A percentile compares a stretch with the other conserved stretches of the same genome.
Conservation (phyloP, 768 basidiomycete genomes). For the Boletus insuetus region DNA sequence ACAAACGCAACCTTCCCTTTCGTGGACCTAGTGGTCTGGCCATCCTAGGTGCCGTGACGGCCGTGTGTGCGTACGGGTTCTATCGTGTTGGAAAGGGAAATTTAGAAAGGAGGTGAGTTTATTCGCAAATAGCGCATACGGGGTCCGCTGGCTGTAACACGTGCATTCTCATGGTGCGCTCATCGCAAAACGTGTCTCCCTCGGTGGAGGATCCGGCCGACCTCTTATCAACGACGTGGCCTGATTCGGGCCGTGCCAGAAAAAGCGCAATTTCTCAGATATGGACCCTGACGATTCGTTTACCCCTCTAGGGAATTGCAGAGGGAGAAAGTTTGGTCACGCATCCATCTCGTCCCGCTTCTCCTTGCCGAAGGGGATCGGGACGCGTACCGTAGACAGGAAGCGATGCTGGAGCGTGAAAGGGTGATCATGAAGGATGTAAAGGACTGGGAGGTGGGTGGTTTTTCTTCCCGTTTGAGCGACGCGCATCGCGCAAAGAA, state of each 20-base stretch:
- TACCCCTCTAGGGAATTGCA: slow-evolving; percentile 75
- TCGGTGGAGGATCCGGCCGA: slow-evolving; percentile 47
- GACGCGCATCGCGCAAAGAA: slow-evolving; percentile 20
- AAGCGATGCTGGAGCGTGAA: slow-evolving; percentile 77
- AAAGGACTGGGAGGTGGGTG: slow-evolving; percentile 87
- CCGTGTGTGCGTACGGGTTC: slow-evolving; percentile 87
- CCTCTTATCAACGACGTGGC: slow-evolving; percentile 42
- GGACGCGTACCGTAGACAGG: slow-evolving; percentile 76
- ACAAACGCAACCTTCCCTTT: slow-evolving; percentile 93
- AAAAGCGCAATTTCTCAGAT: slow-evolving; percentile 41
- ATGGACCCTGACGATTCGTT: slow-evolving; percentile 33
- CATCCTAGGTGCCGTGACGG: slow-evolving; percentile 83
- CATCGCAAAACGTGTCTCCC: slow-evolving; percentile 65
- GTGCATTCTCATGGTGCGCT: slow-evolving; percentile 57
- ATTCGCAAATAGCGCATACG: slow-evolving; percentile 16
- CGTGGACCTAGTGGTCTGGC: slow-evolving; percentile 82
- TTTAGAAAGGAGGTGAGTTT: slow-evolving; percentile 84
- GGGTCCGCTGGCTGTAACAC: slow-evolving; percentile 66
- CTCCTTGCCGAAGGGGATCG: slow-evolving; percentile 94
- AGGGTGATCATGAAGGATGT: slow-evolving; percentile 94
- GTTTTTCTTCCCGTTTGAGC: slow-evolving; percentile 13
- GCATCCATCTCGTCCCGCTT: slow-evolving; percentile 90
- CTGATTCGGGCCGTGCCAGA: slow-evolving; percentile 41
- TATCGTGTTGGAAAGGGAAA: slow-evolving; percentile 90
- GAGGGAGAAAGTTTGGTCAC: slow-evolving; percentile 92